Evolutionary conservation across 495 filamentous ascomycete genomes (phyloP).

Genomic region (Talaromyces liani): DNA sequence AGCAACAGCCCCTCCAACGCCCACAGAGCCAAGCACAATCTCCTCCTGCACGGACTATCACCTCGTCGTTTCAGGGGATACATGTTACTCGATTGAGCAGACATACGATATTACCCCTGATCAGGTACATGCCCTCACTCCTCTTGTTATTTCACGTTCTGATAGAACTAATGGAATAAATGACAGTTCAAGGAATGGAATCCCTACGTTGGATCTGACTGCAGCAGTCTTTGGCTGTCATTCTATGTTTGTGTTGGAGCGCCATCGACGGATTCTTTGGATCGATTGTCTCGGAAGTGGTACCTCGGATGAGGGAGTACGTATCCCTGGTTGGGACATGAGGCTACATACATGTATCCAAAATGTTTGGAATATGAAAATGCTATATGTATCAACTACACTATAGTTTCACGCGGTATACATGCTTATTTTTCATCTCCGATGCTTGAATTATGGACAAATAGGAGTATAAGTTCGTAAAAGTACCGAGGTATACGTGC

Average conservation of each 20-base stretch:
- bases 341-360: too few species aligned
- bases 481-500: neutral
- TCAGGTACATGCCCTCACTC: neutral
- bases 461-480: too few species aligned
- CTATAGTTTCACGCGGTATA: too few species aligned
- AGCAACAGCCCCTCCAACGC: too few species aligned
- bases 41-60: neutral
- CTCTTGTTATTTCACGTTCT: too few species aligned
- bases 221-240: neutral
- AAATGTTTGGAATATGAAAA: neutral
- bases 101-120: constrained; percentile 1
- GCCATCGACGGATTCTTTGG: too few species aligned
- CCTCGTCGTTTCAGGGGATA: constrained; percentile 1
- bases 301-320: neutral
- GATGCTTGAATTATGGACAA: too few species aligned
- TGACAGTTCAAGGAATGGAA: constrained; percentile 4
- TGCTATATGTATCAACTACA: neutral
- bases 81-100: constrained; percentile 8
- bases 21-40: neutral
- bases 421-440: too few species aligned
- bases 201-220: neutral
- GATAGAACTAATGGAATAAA: too few species aligned
- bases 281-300: neutral
- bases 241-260: neutral
- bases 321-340: neutral